Conservation (phyloP, 495 filamentous ascomycete species). For the Delitschia confertaspora region DNA sequence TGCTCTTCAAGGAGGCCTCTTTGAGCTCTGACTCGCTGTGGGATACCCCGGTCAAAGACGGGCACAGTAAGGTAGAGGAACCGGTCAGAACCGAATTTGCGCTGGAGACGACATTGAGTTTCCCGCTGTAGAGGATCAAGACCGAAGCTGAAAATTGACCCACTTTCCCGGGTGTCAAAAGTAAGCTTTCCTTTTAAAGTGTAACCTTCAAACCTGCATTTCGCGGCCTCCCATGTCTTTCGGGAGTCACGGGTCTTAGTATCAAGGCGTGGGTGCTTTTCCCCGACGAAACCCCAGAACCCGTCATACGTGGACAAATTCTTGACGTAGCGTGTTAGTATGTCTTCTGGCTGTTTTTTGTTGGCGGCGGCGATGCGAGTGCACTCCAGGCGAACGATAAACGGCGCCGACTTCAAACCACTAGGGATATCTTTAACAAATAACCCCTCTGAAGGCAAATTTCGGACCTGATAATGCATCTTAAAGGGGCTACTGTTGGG, state of each 20-base stretch:
- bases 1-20: conserved; percentile 8
- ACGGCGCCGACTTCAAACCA: conserved; percentile 6
- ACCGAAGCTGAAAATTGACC: conserved; percentile 21
- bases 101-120: conserved; percentile 27
- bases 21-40: conserved; percentile 6
- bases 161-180: conserved; percentile 10
- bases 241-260: background rate
- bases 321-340: background rate
- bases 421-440: conserved; percentile 13
- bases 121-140: conserved; percentile 24
- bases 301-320: conserved; percentile 5
- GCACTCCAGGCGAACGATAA: conserved; percentile 19
- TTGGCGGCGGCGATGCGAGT: conserved; percentile 6
- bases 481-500: background rate
- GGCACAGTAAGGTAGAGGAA: conserved; percentile 30
- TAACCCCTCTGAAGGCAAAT: conserved; percentile 16
- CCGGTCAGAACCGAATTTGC: conserved; percentile 26
- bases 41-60: conserved; percentile 2
- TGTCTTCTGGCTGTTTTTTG: background rate
- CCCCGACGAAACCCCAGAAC: conserved; percentile 6
- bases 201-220: conserved; percentile 15
- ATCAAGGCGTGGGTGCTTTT: background rate
- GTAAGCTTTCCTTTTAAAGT: conserved; percentile 24
- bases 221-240: conserved; percentile 19
- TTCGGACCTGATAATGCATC: conserved; percentile 12